A percentile compares a stretch with the other conserved stretches of the same genome.
phyloP scores from a whole-genome alignment of 495 filamentous ascomycete genomes.

The Neurospora tetraspora region DNA sequence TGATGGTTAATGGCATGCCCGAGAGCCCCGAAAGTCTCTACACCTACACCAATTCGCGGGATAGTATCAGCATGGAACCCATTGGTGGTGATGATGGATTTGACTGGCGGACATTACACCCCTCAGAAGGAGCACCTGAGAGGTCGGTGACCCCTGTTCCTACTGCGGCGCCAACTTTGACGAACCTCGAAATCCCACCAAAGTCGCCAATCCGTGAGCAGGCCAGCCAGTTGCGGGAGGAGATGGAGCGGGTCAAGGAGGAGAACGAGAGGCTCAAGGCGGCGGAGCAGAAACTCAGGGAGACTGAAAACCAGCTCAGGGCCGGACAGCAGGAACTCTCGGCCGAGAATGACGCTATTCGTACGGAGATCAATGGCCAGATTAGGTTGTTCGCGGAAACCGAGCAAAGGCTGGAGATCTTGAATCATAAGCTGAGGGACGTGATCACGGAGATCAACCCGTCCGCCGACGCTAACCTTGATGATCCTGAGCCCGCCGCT shows the following conservation, averaged over 20 bases:
- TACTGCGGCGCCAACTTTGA: background rate
- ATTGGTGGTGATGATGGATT: conserved; percentile 48
- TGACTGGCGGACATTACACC: conserved; percentile 28
- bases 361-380: conserved; percentile 20
- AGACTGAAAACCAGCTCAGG: conserved; percentile 13
- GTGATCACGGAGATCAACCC: conserved; percentile 54
- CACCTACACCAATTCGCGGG: conserved; percentile 44
- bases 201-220: conserved; percentile 38
- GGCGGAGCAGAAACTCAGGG: conserved; percentile 6
- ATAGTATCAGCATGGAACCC: conserved; percentile 39
- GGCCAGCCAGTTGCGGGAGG: conserved; percentile 30
- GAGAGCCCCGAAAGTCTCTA: conserved; percentile 61
- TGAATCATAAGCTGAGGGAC: conserved; percentile 60
- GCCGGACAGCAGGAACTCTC: conserved; percentile 9
- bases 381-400: conserved; percentile 44
- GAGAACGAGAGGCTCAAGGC: conserved; percentile 20
- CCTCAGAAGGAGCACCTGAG: conserved; percentile 27
- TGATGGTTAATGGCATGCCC: conserved; percentile 43
- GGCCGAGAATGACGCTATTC: conserved; percentile 18
- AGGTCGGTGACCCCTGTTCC: conserved; percentile 43
- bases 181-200: conserved; percentile 31
- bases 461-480: conserved; percentile 26
- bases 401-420: conserved; percentile 57
- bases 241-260: conserved; percentile 26
- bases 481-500: conserved; percentile 22